Evolutionary conservation across 257 asterid genomes (phyloP), one percentile per base, ranked within the genome.

Genomic region (Asclepias syriaca): DNA sequence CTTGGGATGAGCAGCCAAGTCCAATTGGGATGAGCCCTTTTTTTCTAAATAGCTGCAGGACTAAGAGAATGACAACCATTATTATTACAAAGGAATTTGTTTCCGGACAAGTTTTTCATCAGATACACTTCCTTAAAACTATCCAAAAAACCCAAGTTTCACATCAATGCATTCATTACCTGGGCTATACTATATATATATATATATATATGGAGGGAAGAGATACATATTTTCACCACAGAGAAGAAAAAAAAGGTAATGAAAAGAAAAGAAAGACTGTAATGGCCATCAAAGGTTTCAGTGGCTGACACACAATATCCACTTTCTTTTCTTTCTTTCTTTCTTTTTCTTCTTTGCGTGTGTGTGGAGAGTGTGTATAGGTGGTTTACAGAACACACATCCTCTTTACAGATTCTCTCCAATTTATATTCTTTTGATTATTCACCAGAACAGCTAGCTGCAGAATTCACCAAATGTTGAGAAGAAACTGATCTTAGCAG

Each of bases 251-350:
- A 8, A 68, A 24, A n/a, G 0, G 39, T 34, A 34, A 65, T 7
- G n/a, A 3, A 19, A 65, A 12, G n/a, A 3, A 19, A 60, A 57
- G 50, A 27, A 15, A 9, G n/a, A 69, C 48, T 60, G 9, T 37
- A 66, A 72, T 63, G 58, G 50, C 61, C 58, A 71, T 75, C 65
- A 56, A n/a, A 67, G 48, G 59, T 21, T 48, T 67, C 46, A 82
- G 88, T 87, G 89, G 83, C 78, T 82, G 82, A 84, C 88, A 85
- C 85, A 84, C 77, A 77, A 71, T 66, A 71, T 70, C 91, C 91
- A 86, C 88, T 78, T 75, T 56, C 81, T 0, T 34, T 34, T 34
- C 3, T 34, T 34, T 34, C 3, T 34, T 34, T 34, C 4, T 4
- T 34, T 34, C 39, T 34, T 34, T 34, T 0, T 34, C 5, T 29